Base-by-base conservation (phyloP, 768 basidiomycete genomes). In the Floccularia luteovirens region DNA sequence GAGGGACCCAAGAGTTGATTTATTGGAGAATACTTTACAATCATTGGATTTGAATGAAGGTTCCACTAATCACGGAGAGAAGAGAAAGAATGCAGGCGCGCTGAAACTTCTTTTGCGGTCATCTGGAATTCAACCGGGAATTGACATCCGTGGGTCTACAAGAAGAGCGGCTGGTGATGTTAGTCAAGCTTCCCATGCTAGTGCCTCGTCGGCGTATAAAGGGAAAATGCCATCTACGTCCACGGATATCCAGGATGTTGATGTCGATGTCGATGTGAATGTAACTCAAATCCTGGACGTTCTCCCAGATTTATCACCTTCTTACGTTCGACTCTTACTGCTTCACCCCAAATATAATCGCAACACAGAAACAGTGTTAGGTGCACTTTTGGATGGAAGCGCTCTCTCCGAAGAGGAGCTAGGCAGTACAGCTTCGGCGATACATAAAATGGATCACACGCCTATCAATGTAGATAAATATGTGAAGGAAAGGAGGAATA, bases 271-370 rank as follows among this genome's bases (percentile, higher is more conserved):
- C 14, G 79, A 84, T 39, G 39, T 72, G 17, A 72, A 79, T 37
- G 64, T 85, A 20, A 65, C 73, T 0, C 82, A 89, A 48, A 77
- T 91, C 8, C 67, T 86, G 10, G 88, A 88, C 46, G 77, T 91
- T 45, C 64, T 92, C 24, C 84, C 88, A 0, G 72, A 86, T 31
- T 62, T 75, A 20, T 56, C 72, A 0, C 63, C 71, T 0, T 51
- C 52, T 2, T 85, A 90, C 49, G 61, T 90, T 36, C 70, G 71
- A 24, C 69, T 66, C 14, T 61, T 88, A 14, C 67, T 90, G 10
- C 41, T 46, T 10, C 69, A 74, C 41, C 57, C 67, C 17, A 57
- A 68, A 5, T 82, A 76, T 49, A 51, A 54, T n/a, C 70, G 74
- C 2, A 68, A 70, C 24, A 64, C 76, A 1, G 85, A 88, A 48